Evolutionary conservation across 2,329 filamentous ascomycete species (phyloP), one percentile per base, ranked within the genome.

Genomic region (Diaporthe sp.): DNA sequence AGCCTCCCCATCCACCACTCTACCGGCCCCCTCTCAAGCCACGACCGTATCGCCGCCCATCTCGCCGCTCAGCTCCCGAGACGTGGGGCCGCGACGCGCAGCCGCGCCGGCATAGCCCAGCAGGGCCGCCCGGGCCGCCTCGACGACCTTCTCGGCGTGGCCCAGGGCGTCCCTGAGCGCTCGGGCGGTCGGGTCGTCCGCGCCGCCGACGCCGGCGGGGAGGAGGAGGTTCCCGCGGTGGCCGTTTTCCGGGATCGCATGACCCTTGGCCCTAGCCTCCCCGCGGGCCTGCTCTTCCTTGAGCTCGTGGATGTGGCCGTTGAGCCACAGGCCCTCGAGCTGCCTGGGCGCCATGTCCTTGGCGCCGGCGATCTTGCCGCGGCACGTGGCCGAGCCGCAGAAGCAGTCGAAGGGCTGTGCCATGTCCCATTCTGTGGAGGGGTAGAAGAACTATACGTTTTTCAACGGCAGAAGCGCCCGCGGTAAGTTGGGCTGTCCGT

Each of bases 391-490:
- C 6, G 86, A 87, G 77, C 87, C 87, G 81, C 93, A 95, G 76
- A 89, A 85, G 82, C 93, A 95, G 76, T 89, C 84, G 81, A 95
- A 95, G 5, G 92, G 88, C 85, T 94, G 93, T 44, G 91, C 90
- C 93, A 95, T 94, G 80, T 87, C 80, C 92, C 92, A 95, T 84
- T 95, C 93, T 1, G 92, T 94, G 72, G 91, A 94, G 5, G 93
- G 92, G 79, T 95, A 95, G 84, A 94, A 95, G 85, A 94, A 95
- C 81, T 90, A 71, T 42, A 42, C 1, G 1, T 70, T 31, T 42
- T 55, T 34, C 17, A 39, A 42, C 15, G 65, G 34, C 46, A 42
- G 15, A n/a, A 6, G n/a, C 15, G 46, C 19, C 49, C 67, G 61
- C 31, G 28, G 31, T n/a, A 13, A 15, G 31, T 5, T 4, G 9